A percentile compares a stretch with the other conserved stretches of the same genome.
These are phyloP conservation scores for Hypsizygus ulmarius DNA, from an alignment of 1,284 basidiomycete genomes.

Conservation along the genomic window DNA sequence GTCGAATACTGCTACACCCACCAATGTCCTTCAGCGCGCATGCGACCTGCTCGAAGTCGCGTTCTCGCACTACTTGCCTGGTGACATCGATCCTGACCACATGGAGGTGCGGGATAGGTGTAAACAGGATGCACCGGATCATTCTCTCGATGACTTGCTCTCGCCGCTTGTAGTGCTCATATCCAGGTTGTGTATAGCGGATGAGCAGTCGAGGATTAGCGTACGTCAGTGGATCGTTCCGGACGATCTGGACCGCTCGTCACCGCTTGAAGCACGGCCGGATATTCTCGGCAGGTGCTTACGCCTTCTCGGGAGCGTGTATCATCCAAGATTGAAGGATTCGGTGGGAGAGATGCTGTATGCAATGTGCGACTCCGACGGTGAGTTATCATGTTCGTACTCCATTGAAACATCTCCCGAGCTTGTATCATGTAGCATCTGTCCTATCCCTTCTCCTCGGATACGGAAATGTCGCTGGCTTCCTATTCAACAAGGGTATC, in stretches of 20 bases:
- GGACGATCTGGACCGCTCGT: slow-evolving; percentile 72
- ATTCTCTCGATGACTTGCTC: slow-evolving; percentile 71
- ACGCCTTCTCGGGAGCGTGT: slow-evolving; percentile 72
- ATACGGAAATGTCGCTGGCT: slow-evolving; percentile 91
- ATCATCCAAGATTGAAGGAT: slow-evolving; percentile 69
- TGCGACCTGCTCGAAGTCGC: slow-evolving; percentile 64
- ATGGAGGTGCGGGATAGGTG: slow-evolving; percentile 49
- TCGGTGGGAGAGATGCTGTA: slow-evolving; percentile 85
- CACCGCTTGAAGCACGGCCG: slow-evolving; percentile 66
- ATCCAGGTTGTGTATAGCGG: slow-evolving; percentile 63
- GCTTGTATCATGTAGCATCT: slow-evolving; percentile 44
- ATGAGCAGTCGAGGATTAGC: slow-evolving; percentile 52
- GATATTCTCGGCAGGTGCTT: slow-evolving; percentile 78
- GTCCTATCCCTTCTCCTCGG: slow-evolving; percentile 74
- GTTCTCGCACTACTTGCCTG: slow-evolving; percentile 66
- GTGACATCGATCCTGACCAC: slow-evolving; percentile 60
- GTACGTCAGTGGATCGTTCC: slow-evolving; percentile 72
- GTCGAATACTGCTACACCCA: slow-evolving; percentile 32
- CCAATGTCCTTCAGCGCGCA: slow-evolving; percentile 60
- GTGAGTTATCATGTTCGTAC: slow-evolving; percentile 42
- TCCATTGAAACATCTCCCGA: not conserved
- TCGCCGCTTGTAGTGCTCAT: slow-evolving; percentile 75
- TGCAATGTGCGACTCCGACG: slow-evolving; percentile 75
- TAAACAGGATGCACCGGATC: slow-evolving; percentile 45
- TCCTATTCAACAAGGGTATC: slow-evolving; percentile 87